These are phyloP conservation scores for Hypoxylon lienhwacheense DNA, from an alignment of 495 filamentous ascomycete genomes.

Conservation along the genomic window DNA sequence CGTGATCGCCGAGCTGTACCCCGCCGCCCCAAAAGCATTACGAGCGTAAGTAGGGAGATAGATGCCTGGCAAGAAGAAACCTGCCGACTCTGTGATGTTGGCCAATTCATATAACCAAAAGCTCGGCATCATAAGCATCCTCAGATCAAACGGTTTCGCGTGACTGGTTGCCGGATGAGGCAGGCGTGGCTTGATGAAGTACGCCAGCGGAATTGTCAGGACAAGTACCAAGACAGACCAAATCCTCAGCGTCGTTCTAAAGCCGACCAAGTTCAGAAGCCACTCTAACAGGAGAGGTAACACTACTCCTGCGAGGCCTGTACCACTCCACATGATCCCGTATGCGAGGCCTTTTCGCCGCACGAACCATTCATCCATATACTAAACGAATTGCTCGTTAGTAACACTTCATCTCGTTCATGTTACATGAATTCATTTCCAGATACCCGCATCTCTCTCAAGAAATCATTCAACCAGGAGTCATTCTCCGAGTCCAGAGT, in stretches of 20 bases:
- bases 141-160: conserved; percentile 43
- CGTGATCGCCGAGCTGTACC: conserved; percentile 48
- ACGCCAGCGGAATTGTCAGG: conserved; percentile 53
- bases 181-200: conserved; percentile 57
- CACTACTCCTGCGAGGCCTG: conserved; percentile 44
- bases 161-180: conserved; percentile 48
- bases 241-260: conserved; percentile 49
- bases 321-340: conserved; percentile 57
- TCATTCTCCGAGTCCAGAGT: background rate
- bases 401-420: background rate
- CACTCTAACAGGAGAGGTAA: conserved; percentile 50
- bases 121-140: conserved; percentile 46
- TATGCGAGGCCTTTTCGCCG: conserved; percentile 52
- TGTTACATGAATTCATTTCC: background rate
- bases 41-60: conserved; percentile 60
- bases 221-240: conserved; percentile 53
- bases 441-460: background rate
- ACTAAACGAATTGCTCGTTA: conserved; percentile 26
- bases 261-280: conserved; percentile 51
- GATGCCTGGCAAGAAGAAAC: conserved; percentile 64
- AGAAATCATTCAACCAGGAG: no score
- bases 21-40: conserved; percentile 40
- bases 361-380: conserved; percentile 57
- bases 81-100: conserved; percentile 60
- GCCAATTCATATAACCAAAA: conserved; percentile 56